Evolutionary conservation across 768 basidiomycete genomes (phyloP), one percentile per base, ranked within the genome.

Genomic region (Agrocybe pediades): DNA sequence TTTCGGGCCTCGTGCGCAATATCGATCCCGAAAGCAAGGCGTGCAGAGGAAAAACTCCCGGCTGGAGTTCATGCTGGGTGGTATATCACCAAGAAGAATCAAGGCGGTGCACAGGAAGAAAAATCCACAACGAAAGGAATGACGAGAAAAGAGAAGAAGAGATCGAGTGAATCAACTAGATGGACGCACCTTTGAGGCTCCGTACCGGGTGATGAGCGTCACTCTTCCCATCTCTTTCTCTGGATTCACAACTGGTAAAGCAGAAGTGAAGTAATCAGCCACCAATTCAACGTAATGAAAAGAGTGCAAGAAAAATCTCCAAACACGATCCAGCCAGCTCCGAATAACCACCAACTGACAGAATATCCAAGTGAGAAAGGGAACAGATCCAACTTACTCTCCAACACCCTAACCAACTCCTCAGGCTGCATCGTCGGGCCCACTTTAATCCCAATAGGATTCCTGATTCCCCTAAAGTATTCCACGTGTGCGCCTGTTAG

Each of bases 401-500:
- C 82, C 15, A 99, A 71, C 41, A 98, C 66, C 36, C 75, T 58
- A 0, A 90, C 82, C 9, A 99, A 71, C 72, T 98, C 97, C 4
- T 84, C 89, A 6, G 74, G 67, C 33, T 74, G 73, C 89, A 98
- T 90, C 39, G 84, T 85, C 21, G 97, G 95, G 2, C 97, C 97
- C 6, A 96, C 92, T 68, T 99, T 99, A 74, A 98, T 83, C 2
- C 97, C 97, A 54, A 97, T 92, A 1, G 94, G 94, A 66, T 97
- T 96, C 45, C 92, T 78, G 49, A 97, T 88, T 6, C 94, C 93
- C 51, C 91, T 78, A 73, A 95, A 95, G 69, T 95, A 95, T 73
- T 98, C 96, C 26, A 98, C 87, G 67, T 99, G 97, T 3, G 95
- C 97, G 6, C 95, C 94, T 42, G 85, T 82, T 0, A 98, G 75